Percentiles rank a stretch among this genome's conserved stretches.
These are phyloP conservation scores for Phyllosticta paracitricarpa DNA, from an alignment of 2,329 filamentous ascomycete genomes.

Conservation along the genomic window DNA sequence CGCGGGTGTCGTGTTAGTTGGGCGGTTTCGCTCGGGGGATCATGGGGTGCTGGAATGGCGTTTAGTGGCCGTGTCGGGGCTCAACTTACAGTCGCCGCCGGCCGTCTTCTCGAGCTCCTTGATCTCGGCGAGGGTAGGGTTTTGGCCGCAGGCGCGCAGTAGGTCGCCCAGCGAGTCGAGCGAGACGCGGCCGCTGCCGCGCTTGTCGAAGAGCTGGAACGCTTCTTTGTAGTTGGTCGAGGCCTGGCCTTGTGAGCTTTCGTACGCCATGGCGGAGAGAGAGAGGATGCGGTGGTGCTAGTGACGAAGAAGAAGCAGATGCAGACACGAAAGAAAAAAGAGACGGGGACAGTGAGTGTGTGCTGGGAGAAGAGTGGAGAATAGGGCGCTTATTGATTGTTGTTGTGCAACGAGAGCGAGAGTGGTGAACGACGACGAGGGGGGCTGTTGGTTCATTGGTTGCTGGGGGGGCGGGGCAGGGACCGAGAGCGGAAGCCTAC, in stretches of 20 bases:
- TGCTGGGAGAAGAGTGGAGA: not conserved
- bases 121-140: slow-evolving; percentile 91
- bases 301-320: not conserved
- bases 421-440: not conserved
- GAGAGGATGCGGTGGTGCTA: not conserved
- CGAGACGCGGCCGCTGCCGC: slow-evolving; percentile 84
- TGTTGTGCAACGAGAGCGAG: not conserved
- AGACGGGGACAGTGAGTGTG: not conserved
- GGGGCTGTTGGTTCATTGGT: not conserved
- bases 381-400: not conserved
- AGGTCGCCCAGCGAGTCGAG: slow-evolving; percentile 85
- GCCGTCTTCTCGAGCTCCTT: slow-evolving; percentile 82
- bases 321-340: too few relatives aligned
- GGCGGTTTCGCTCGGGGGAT: not conserved
- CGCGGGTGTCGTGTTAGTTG: slow-evolving; percentile 43
- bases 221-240: slow-evolving; percentile 99
- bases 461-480: not conserved
- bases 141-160: slow-evolving; percentile 92
- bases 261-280: slow-evolving; percentile 8
- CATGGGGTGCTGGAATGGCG: not conserved
- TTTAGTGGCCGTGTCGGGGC: not conserved
- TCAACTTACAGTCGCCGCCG: slow-evolving; percentile 75
- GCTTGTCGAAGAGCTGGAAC: slow-evolving; percentile 98
- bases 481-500: not conserved
- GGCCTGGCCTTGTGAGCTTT: slow-evolving; percentile 38